Evolutionary conservation across 108 stramenopile genomes (phyloP).

Genomic region (Seminavis robusta): DNA sequence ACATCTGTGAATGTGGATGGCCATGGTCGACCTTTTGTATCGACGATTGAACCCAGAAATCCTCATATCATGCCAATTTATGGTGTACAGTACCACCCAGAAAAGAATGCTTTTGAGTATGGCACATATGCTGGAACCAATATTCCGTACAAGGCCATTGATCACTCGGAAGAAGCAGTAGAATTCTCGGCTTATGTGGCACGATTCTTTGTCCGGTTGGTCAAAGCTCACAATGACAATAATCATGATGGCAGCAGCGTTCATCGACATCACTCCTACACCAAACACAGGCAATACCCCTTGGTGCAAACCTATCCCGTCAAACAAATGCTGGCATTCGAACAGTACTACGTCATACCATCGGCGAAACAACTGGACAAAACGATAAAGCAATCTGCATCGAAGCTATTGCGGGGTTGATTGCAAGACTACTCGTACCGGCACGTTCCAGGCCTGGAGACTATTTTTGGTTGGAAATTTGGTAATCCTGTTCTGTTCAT

Average conservation of each 20-base stretch:
- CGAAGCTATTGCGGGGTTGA: too few relatives aligned
- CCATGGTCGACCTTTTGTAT: slow-evolving; percentile 58
- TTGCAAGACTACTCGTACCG: too few relatives aligned
- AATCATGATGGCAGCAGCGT: not conserved
- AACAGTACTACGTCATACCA: slow-evolving; percentile 44
- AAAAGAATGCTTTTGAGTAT: slow-evolving; percentile 82
- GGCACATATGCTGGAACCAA: slow-evolving; percentile 29
- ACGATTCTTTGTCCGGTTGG: slow-evolving; percentile 38
- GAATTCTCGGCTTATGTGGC: slow-evolving; percentile 33
- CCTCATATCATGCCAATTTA: slow-evolving; percentile 33
- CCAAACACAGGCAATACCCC: slow-evolving; percentile 19
- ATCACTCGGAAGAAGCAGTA: slow-evolving; percentile 58
- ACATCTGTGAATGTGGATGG: slow-evolving; percentile 58
- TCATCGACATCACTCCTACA: slow-evolving; percentile 19
- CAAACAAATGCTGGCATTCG: slow-evolving; percentile 21
- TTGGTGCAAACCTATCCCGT: slow-evolving; percentile 30
- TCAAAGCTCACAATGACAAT: slow-evolving; percentile 8
- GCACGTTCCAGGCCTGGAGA: too few relatives aligned
- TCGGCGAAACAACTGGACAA: too few relatives aligned
- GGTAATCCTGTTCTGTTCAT: too few relatives aligned
- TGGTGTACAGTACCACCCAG: slow-evolving; percentile 78
- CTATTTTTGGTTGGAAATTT: too few relatives aligned
- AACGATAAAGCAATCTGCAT: too few relatives aligned
- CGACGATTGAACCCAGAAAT: slow-evolving; percentile 55
- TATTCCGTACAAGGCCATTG: slow-evolving; percentile 62